phyloP scores from a whole-genome alignment of 1,139 yeast genomes.

The Blastobotrys persicus region DNA sequence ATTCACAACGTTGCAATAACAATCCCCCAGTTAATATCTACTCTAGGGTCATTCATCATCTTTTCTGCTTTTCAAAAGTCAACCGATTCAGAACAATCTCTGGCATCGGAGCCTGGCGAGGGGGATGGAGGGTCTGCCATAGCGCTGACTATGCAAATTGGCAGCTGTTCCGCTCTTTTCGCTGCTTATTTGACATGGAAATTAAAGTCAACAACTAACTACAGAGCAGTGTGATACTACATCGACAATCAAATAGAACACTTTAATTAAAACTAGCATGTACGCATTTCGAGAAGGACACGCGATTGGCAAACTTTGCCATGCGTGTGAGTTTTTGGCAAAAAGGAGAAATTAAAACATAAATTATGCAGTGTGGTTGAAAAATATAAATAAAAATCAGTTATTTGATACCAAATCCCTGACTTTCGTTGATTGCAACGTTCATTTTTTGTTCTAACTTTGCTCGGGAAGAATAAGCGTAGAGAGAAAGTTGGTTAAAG shows the following conservation, averaged over 20 bases:
- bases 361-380: neutral
- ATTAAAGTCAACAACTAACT: conserved; percentile 20
- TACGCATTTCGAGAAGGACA: too few relatives aligned
- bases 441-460: conserved; percentile 56
- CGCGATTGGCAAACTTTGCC: too few relatives aligned
- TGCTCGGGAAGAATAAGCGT: conserved; percentile 55
- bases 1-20: conserved; percentile 43
- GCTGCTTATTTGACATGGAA: conserved; percentile 36
- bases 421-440: conserved; percentile 70
- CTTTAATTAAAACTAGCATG: too few relatives aligned
- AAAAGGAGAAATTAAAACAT: neutral
- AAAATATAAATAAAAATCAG: too few relatives aligned
- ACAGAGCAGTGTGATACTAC: neutral
- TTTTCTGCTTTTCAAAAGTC: conserved; percentile 33
- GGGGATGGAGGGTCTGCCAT: conserved; percentile 40
- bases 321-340: too few relatives aligned
- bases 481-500: conserved; percentile 81
- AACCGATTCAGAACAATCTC: conserved; percentile 17
- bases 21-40: conserved; percentile 41
- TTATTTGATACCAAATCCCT: conserved; percentile 79
- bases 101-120: conserved; percentile 20
- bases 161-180: conserved; percentile 35
- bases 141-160: conserved; percentile 39
- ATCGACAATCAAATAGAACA: too few relatives aligned
- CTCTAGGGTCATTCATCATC: conserved; percentile 40